Conservation (phyloP, 2,329 filamentous ascomycete genomes). For the Epichloe uncinata region DNA sequence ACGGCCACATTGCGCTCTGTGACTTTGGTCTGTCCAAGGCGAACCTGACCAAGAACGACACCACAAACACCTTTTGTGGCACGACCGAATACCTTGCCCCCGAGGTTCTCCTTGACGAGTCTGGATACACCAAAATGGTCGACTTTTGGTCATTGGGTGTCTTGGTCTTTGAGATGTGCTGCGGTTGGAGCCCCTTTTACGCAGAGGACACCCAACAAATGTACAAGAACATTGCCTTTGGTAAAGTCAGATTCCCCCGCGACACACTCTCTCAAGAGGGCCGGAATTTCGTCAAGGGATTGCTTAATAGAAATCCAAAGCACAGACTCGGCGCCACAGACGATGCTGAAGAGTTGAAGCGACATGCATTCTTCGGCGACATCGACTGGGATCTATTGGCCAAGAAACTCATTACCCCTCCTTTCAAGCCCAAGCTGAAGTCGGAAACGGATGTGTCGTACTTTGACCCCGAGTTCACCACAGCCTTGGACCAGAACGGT, state of each 20-base stretch:
- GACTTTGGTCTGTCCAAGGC: slow-evolving; percentile 97
- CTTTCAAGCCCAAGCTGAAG: slow-evolving; percentile 96
- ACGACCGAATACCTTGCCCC: slow-evolving; percentile 96
- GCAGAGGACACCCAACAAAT: slow-evolving; percentile 98
- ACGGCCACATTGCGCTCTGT: slow-evolving; percentile 93
- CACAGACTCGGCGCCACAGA: slow-evolving; percentile 83
- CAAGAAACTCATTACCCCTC: slow-evolving; percentile 86
- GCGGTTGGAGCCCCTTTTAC: slow-evolving; percentile 97
- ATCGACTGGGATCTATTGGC: slow-evolving; percentile 82
- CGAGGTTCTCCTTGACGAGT: slow-evolving; percentile 88
- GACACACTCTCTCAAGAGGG: slow-evolving; percentile 92
- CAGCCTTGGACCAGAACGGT: slow-evolving; percentile 72
- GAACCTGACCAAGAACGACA: slow-evolving; percentile 91
- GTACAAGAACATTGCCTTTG: slow-evolving; percentile 99
- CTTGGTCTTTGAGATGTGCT: slow-evolving; percentile 98
- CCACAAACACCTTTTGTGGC: slow-evolving; percentile 96
- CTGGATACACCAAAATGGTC: slow-evolving; percentile 98
- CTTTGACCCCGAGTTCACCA: slow-evolving; percentile 97
- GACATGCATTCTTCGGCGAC: slow-evolving; percentile 86
- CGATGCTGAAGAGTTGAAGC: slow-evolving; percentile 89
- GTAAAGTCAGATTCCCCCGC: slow-evolving; percentile 85
- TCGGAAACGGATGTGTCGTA: slow-evolving; percentile 94
- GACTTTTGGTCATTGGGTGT: slow-evolving; percentile 99
- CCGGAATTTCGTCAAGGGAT: slow-evolving; percentile 92
- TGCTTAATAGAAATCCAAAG: slow-evolving; percentile 93